Base-by-base conservation (phyloP, 2,329 filamentous ascomycete species). In the Podosphaera leucotricha region DNA sequence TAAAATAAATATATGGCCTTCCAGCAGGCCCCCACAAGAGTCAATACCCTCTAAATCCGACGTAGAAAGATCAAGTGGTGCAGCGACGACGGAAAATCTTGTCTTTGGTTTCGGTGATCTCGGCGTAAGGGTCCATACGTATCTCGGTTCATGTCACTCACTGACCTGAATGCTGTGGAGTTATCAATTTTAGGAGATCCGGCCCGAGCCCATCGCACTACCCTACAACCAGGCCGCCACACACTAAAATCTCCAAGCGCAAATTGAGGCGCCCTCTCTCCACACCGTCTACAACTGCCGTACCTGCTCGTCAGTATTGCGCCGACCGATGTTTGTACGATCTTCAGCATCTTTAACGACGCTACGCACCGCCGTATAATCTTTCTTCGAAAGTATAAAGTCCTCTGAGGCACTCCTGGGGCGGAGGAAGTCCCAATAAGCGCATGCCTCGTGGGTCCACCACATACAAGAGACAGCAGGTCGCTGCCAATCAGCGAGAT, bases 401-500 rank as follows among this genome's bases (percentile, higher is more conserved):
- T 43, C 47, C 47, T 45, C 47, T 49, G 43, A 43, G 49, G 49
- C 48, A 47, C 46, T 46, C 44, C 49, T 44, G 45, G 48, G 50
- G 56, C 55, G 56, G 55, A 54, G 54, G 54, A 54, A 51, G 48
- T 51, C 49, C 55, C 55, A 54, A 54, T 46, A 52, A 48, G 53
- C 56, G 55, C 50, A 59, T 59, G 57, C 54, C 55, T 57, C 57
- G 55, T 52, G 52, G 51, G 50, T 47, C 49, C 28, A 46, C 53
- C 44, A 52, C 49, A 46, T 46, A 50, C 49, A 59, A 59, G 55
- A 55, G 56, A 57, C 55, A 57, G 53, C 53, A 53, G 49, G 56
- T 54, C 49, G 66, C 67, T 59, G 63, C 63, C 52, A 78, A 67
- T 64, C 70, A 76, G 61, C 75, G 75, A 65, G 78, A 78, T 63